Base-by-base conservation (phyloP, 75 land plant species). In the Isoetes taiwanensis region DNA sequence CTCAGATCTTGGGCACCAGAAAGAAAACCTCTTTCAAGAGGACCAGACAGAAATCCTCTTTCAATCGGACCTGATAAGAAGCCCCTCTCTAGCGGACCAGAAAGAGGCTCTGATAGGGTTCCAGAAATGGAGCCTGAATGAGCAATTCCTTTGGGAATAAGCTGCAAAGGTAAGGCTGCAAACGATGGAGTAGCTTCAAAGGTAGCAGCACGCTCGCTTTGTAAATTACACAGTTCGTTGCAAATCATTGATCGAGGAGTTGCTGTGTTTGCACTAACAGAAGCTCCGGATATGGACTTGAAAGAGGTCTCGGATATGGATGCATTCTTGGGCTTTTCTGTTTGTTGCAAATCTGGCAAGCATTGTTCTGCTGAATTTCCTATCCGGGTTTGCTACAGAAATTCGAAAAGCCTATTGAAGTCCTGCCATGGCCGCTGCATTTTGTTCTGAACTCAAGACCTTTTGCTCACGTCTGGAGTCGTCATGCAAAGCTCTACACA, bases 201-300 rank as follows among this genome's bases (percentile, higher is more conserved):
- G 5, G 50, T 23, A 19, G 50, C 6, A n/a, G 50, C n/a, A n/a
- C n/a, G n/a, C n/a, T n/a, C n/a, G n/a, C n/a, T n/a, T n/a, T n/a
- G n/a, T n/a, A n/a, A n/a, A n/a, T n/a, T 70, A 68, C 68, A 78
- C 43, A 61, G 71, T 32, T 76, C 76, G 1, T 65, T 54, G 1
- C 67, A 24, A 5, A 80, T 34, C 3, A 84, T 79, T 0, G 97
- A 78, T 12, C 84, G 91, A 1, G 91, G 84, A 14, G 97, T 85
- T 0, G 78, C 72, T 0, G 85, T 71, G 64, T 91, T 91, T 52
- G 97, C 97, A 61, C 87, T 76, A 21, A 91, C 80, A 24, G 97
- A 78, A 8, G 97, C 97, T 17, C 97, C 98, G 8, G 98, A 93
- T 25, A 93, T 93, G 2, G 88, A 58, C 38, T 75, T 69, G 74